Base-by-base conservation (phyloP, 1,284 basidiomycete species). In the Chondrostereum purpureum region DNA sequence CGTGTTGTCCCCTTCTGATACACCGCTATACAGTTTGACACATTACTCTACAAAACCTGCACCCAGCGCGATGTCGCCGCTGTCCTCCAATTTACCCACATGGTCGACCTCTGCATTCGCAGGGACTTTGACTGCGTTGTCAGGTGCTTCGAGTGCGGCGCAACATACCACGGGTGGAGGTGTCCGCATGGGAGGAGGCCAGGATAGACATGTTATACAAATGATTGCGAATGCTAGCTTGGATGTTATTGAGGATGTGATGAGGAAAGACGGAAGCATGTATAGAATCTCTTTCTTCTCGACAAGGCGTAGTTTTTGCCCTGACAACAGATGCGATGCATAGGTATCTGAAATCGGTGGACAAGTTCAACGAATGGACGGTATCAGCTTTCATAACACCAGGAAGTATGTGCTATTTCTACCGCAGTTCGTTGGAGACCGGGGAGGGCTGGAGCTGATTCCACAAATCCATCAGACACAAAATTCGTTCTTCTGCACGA, bases 301-400 rank as follows among this genome's bases (percentile, higher is more conserved):
- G 27, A 21, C 43, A 35, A n/a, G 27, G 24, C 36, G 6, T 18
- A 19, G 16, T 38, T 55, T 50, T 42, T 47, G 46, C 20, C 43
- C 50, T 57, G 46, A 54, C 53, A 37, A 44, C 27, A 10, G 31
- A 10, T 31, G 17, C 31, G 31, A 10, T 31, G 17, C 31, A 16
- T 59, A 96, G 93, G 83, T 95, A 95, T 63, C 72, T 96, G 48
- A 93, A 92, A 60, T 80, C 81, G 16, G 82, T 96, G 46, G 93
- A 97, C 73, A 89, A 86, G 66, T 94, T 96, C 69, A 96, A 97
- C 60, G 94, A 97, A 61, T 97, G 94, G 93, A 92, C 80, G 1
- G 83, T 96, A 16, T 96, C 93, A 6, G 92, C 89, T 21, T 97
- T 95, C 66, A 73, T 96, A 13, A 95, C 93, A 1, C 84, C 92